A percentile compares a stretch with the other conserved stretches of the same genome.
Evolutionary conservation across 352 stramenopile species (phyloP).

Genomic region (Pythium folliculosum): DNA sequence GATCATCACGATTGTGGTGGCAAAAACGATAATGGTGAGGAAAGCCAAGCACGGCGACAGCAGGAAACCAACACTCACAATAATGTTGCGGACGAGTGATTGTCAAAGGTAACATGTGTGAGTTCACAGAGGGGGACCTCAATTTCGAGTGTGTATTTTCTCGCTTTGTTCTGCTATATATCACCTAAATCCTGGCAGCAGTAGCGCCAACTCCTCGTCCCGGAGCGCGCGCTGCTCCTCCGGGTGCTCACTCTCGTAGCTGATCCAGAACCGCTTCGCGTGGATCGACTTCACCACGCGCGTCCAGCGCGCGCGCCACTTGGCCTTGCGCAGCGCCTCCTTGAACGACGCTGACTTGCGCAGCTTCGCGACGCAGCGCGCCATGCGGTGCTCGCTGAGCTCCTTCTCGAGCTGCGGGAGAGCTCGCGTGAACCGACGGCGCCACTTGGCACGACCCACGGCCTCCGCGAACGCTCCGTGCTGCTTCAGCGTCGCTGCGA

Average conservation of each 20-base stretch:
- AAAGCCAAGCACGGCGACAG: too few relatives aligned
- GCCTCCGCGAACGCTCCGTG: neutral
- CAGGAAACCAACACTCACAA: too few relatives aligned
- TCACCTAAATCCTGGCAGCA: slow-evolving; percentile 17
- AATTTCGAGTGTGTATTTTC: too few relatives aligned
- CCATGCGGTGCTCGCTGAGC: neutral
- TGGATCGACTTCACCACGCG: slow-evolving; percentile 7
- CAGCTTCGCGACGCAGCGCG: neutral
- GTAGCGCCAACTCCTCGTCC: slow-evolving; percentile 19
- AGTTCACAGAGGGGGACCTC: too few relatives aligned
- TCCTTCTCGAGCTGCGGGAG: slow-evolving; percentile 2
- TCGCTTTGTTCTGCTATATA: too few relatives aligned
- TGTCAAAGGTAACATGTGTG: too few relatives aligned
- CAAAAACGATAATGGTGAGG: too few relatives aligned
- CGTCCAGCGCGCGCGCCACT: slow-evolving; percentile 9
- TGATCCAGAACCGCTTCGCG: slow-evolving; percentile 23
- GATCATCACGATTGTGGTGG: too few relatives aligned
- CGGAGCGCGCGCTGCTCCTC: slow-evolving; percentile 18
- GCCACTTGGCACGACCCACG: slow-evolving; percentile 3
- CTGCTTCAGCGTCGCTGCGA: neutral
- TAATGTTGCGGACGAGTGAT: too few relatives aligned
- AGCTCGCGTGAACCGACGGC: neutral
- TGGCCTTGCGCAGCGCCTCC: slow-evolving; percentile 3
- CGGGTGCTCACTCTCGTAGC: slow-evolving; percentile 14
- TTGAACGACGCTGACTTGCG: neutral